Evolutionary conservation across 148 eudicot genomes (phyloP), one percentile per base, ranked within the genome.

Genomic region (Rhododendron ferrugineum): DNA sequence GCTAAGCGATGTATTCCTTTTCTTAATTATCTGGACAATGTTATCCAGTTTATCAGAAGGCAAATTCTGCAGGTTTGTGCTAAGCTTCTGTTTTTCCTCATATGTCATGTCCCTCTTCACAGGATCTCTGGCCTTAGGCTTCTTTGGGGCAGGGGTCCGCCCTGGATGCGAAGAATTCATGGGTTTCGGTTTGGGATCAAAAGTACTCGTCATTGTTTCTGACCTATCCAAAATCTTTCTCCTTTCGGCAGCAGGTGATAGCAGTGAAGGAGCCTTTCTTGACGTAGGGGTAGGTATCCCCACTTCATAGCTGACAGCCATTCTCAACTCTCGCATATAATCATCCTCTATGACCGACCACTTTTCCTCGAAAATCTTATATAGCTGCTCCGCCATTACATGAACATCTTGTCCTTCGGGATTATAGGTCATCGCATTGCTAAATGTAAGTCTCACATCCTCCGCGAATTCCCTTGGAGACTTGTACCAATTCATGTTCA

Each of bases 71-170:
- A 97, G 78, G 87, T 90, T 92, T n/a, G 91, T 81, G 86, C 99
- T 95, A 85, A 97, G 98, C 82, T 95, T 95, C 88, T 94, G 96
- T 89, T 97, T 97, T 86, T 97, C 99, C 44, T 90, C 88, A 81
- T 90, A 95, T 22, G 98, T 95, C 99, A 97, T 94, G 68, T 97
- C 96, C 85, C 99, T 91, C 89, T 97, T 97, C 88, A 92, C 40
- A 3, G 91, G 92, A 84, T 97, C 98, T 83, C 91, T 97, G 20
- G 99, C 99, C 86, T 95, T 95, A 15, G 98, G 99, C 87, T 97
- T 94, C 92, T 92, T 97, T 28, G 93, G 90, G 75, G 88, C 90
- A 87, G 94, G 86, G 81, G 85, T 86, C 89, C 92, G 86, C 54
- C 93, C 96, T 32, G 88, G 56, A 28, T 89, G 89, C 28, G 88